Base-by-base conservation (phyloP, 139 green algal genomes). In the Asterochloris sp. region DNA sequence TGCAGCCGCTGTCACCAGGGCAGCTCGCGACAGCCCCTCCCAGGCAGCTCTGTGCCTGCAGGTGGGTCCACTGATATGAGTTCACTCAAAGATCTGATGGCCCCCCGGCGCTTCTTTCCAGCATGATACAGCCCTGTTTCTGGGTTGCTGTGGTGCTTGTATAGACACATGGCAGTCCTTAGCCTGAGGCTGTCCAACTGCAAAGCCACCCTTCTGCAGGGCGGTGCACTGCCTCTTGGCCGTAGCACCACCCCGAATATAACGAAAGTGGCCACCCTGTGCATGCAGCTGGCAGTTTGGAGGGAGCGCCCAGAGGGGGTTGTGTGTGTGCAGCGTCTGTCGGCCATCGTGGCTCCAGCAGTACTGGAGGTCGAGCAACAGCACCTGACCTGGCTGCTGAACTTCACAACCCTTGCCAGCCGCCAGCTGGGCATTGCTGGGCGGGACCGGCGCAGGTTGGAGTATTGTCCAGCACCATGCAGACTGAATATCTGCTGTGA, bases 251-350 rank as follows among this genome's bases (percentile, higher is more conserved):
- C 71, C 24, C 23, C 76, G 26, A 67, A 63, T 13, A 47, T 60
- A 21, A 23, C 26, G 27, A 47, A 11, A 26, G 61, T 29, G 61
- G 78, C 78, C 19, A 62, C 63, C 2, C 24, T 82, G 63, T 82
- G 78, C 27, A 62, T 87, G 1, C 85, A 86, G 0, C n/a, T 85
- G 15, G 85, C 87, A 54, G 68, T 94, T 38, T 97, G 93, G 92
- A 83, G 83, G 19, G 86, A 85, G 1, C 87, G 87, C 11, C 93
- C 91, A 0, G 91, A 85, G 0, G 79, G 91, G 15, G 91, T 96
- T n/a, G 29, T 94, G 76, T 97, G 94, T 79, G 73, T 96, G 0
- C 89, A 97, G 83, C 74, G 88, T 1, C 80, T 92, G 0, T 83
- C 87, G 69, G 66, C 95, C 60, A 60, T 88, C 15, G 24, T 89